Conservation (phyloP, 1,139 yeast species). For the Meyerozyma sp. region DNA sequence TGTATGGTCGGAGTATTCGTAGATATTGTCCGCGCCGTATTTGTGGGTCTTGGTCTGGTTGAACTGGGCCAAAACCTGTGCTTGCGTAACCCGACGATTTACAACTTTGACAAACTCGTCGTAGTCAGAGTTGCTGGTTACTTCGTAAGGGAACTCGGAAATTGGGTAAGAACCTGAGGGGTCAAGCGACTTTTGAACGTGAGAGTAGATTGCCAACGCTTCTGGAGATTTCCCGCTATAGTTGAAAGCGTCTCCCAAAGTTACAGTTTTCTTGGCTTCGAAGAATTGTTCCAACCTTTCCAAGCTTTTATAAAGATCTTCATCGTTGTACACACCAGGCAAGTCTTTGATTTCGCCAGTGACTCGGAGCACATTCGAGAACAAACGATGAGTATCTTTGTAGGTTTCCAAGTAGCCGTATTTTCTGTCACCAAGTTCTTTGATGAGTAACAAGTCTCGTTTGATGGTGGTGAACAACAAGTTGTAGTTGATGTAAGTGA, state of each 20-base stretch:
- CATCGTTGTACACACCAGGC: constrained; percentile 90
- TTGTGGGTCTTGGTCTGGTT: constrained; percentile 2
- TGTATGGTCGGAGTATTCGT: constrained; percentile 38
- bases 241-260: constrained; percentile 48
- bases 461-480: constrained; percentile 60
- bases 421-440: constrained; percentile 16
- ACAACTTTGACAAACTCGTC: constrained; percentile 22
- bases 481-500: constrained; percentile 71
- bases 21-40: constrained; percentile 44
- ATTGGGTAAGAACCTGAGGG: constrained; percentile 18
- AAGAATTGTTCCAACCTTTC: constrained; percentile 45
- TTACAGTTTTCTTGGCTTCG: constrained; percentile 34
- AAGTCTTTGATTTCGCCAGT: constrained; percentile 61
- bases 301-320: constrained; percentile 53
- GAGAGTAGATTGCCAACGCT: constrained; percentile 47
- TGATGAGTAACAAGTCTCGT: constrained; percentile 58
- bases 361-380: constrained; percentile 42
- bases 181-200: constrained; percentile 23
- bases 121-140: constrained; percentile 34
- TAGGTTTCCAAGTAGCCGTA: constrained; percentile 20
- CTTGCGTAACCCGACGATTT: constrained; percentile 25
- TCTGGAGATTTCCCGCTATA: constrained; percentile 42
- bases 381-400: constrained; percentile 46
- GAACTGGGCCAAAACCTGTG: constrained; percentile 51
- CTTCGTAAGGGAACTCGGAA: constrained; percentile 31